Conservation (phyloP, 1,139 yeast species). For the Magnusiomyces paraingens region DNA sequence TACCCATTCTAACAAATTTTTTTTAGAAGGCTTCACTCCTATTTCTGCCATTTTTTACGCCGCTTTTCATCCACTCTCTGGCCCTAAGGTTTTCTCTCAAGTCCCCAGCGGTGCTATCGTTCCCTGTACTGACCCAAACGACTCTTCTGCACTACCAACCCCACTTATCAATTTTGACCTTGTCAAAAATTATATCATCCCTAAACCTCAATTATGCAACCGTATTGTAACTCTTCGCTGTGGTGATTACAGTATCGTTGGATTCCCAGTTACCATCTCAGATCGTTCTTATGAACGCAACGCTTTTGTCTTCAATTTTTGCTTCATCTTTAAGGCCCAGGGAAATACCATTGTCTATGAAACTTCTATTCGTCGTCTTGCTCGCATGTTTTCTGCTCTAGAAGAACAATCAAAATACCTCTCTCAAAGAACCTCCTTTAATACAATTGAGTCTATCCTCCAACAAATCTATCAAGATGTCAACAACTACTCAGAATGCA, state of each 20-base stretch:
- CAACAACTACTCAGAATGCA: slow-evolving; percentile 91
- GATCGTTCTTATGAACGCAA: slow-evolving; percentile 77
- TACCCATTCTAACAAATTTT: not conserved
- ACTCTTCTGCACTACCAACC: slow-evolving; percentile 35
- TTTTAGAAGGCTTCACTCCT: slow-evolving; percentile 61
- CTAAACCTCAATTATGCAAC: slow-evolving; percentile 87
- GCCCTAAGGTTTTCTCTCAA: slow-evolving; percentile 88
- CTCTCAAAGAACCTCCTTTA: slow-evolving; percentile 39
- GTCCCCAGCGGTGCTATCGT: slow-evolving; percentile 66
- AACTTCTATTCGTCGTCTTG: slow-evolving; percentile 74
- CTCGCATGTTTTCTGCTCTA: slow-evolving; percentile 80
- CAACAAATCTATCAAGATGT: slow-evolving; percentile 89
- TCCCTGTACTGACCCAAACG: slow-evolving; percentile 31
- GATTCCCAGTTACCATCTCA: slow-evolving; percentile 84
- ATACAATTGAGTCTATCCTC: slow-evolving; percentile 70
- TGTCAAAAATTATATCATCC: slow-evolving; percentile 84
- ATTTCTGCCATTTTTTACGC: slow-evolving; percentile 84
- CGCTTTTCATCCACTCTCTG: slow-evolving; percentile 91
- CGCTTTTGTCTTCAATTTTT: slow-evolving; percentile 86
- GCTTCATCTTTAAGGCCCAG: slow-evolving; percentile 81
- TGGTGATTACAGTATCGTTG: slow-evolving; percentile 65
- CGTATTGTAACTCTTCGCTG: slow-evolving; percentile 68
- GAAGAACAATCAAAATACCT: slow-evolving; percentile 83
- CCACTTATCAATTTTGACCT: slow-evolving; percentile 70
- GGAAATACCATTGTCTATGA: slow-evolving; percentile 83